Base-by-base conservation (phyloP, 371 early-diverging fungal genomes). In the Mucor velutinosus region DNA sequence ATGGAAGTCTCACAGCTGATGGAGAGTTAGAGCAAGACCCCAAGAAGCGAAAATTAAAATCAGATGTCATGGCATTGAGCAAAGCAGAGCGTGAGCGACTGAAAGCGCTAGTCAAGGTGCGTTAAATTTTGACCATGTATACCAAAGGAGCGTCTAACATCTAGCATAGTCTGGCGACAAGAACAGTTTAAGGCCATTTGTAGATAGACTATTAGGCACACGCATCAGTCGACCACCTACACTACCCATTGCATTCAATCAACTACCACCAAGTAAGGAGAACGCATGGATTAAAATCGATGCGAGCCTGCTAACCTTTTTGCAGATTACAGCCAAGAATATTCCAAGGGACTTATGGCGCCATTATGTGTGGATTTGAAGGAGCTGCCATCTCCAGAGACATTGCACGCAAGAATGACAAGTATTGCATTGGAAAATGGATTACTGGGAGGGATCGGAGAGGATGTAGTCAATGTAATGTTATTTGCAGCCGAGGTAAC, bases 391-490 rank as follows among this genome's bases (percentile, higher is more conserved):
- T 83, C 86, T 66, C 85, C 87, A 30, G 89, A 91, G 11, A 81
- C 88, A 7, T 76, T 93, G 57, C 85, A 83, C 65, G 80, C 89
- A n/a, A 79, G 93, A 37, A 90, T 93, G 91, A 86, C 86, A 7
- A 86, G 89, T 6, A 83, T 90, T 30, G 91, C 92, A 6, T 65
- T 90, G 65, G 91, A 93, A 71, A 85, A 90, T 65, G 92, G 92
- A 2, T 72, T 92, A 53, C 53, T 87, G 30, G 89, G 87, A 12
- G 93, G 93, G 8, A 87, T 90, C 0, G 82, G 86, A 17, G 86
- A 88, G 32, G 90, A 90, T 37, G 78, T 85, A 7, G 88, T 90
- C 21, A 86, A 89, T 67, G 80, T 90, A 23, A 82, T 92, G 84
- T 62, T 91, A 23, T 89, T 90, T 69, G 90, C 90, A 3, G 84